These are phyloP conservation scores for Pyricularia grisea DNA, from an alignment of 2,329 filamentous ascomycete genomes.

Conservation along the genomic window DNA sequence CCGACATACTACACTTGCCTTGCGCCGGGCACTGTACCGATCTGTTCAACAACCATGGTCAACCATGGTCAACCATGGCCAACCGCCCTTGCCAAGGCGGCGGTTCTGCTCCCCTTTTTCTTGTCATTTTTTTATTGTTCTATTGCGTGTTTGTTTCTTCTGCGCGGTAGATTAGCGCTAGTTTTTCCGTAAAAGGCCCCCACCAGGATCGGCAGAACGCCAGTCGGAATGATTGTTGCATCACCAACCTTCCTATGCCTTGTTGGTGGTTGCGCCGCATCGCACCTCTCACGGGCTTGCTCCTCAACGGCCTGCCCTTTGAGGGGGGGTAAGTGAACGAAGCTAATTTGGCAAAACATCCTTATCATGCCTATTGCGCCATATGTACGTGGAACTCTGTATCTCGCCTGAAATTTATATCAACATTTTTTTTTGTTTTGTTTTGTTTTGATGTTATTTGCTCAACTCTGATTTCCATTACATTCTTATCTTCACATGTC, in stretches of 20 bases:
- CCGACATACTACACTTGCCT: background rate
- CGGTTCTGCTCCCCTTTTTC: background rate
- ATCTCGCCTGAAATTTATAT: too few relatives aligned
- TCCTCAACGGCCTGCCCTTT: background rate
- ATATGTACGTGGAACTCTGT: too few relatives aligned
- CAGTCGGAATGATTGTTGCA: background rate
- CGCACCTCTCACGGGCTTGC: background rate
- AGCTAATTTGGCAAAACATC: background rate
- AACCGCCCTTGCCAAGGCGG: background rate
- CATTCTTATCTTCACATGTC: background rate
- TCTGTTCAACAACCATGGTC: background rate
- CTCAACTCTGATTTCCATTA: background rate
- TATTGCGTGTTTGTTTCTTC: too few relatives aligned
- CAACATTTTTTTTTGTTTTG: too few relatives aligned
- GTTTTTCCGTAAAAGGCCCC: background rate
- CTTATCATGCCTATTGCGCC: too few relatives aligned
- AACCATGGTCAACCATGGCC: background rate
- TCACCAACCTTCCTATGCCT: background rate
- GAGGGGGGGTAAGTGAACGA: background rate
- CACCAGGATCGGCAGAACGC: background rate
- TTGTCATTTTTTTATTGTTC: background rate
- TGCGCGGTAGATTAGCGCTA: background rate
- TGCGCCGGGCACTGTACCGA: background rate
- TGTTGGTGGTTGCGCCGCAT: background rate
- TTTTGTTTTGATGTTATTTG: background rate